Evolutionary conservation across 1,284 basidiomycete genomes (phyloP).

Genomic region (Ustilago nuda): DNA sequence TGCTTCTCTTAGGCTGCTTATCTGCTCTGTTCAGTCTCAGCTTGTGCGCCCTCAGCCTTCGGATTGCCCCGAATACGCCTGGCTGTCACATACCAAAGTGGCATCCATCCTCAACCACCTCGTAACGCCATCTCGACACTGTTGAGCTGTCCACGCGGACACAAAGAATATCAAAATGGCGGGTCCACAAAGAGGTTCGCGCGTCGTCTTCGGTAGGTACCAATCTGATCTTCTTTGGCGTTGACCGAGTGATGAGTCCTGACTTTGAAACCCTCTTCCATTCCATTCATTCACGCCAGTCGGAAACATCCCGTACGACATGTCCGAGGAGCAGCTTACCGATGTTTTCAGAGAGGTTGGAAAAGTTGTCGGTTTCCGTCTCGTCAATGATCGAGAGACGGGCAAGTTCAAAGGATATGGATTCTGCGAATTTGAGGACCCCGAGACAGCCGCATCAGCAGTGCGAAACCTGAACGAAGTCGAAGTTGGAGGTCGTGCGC

Average conservation of each 20-base stretch:
- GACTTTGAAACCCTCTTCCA: neutral
- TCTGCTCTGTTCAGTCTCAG: slow-evolving; percentile 5
- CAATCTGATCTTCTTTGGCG: neutral
- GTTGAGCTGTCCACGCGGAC: neutral
- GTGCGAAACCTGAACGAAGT: slow-evolving; percentile 85
- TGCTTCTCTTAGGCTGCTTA: slow-evolving; percentile 14
- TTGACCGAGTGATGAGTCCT: neutral
- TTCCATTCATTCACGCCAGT: slow-evolving; percentile 33
- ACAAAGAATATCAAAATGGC: slow-evolving; percentile 28
- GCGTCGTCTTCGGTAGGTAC: slow-evolving; percentile 50
- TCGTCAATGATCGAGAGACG: slow-evolving; percentile 91
- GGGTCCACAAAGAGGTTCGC: slow-evolving; percentile 47
- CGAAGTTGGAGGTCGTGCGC: slow-evolving; percentile 82
- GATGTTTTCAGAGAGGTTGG: slow-evolving; percentile 67
- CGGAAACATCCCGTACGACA: slow-evolving; percentile 69
- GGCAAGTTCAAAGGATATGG: slow-evolving; percentile 97
- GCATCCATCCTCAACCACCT: neutral
- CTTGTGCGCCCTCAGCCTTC: slow-evolving; percentile 12
- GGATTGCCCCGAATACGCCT: neutral
- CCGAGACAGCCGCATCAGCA: slow-evolving; percentile 87
- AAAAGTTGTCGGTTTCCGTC: slow-evolving; percentile 64
- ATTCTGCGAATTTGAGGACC: slow-evolving; percentile 95
- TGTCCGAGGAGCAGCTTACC: slow-evolving; percentile 67
- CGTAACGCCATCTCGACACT: neutral
- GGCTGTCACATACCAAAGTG: neutral